Conservation (phyloP, 495 filamentous ascomycete genomes). For the Penicillium soppii region DNA sequence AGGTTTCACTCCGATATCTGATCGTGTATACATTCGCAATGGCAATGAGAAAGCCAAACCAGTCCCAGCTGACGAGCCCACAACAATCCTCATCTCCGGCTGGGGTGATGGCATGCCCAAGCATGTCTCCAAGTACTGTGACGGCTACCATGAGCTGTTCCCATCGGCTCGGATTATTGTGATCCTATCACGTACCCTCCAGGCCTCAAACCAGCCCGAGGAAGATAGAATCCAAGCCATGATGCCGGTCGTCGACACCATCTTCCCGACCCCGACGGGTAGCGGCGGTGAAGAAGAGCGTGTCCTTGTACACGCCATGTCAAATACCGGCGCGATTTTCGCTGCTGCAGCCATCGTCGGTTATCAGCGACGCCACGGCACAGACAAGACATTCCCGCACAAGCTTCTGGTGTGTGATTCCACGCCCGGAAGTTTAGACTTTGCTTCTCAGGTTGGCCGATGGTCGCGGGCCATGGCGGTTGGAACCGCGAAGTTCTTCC, state of each 20-base stretch:
- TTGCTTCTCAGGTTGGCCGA: conserved; percentile 44
- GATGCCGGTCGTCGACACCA: conserved; percentile 47
- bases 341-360: conserved; percentile 47
- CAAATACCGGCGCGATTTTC: conserved; percentile 53
- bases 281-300: conserved; percentile 20
- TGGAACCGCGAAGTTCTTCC: conserved; percentile 44
- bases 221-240: conserved; percentile 43
- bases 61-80: conserved; percentile 20
- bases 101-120: conserved; percentile 57
- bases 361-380: conserved; percentile 33
- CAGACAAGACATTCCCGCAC: conserved; percentile 42
- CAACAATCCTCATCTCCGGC: conserved; percentile 43
- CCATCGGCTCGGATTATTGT: conserved; percentile 46
- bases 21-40: conserved; percentile 28
- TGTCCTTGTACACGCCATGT: conserved; percentile 50
- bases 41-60: conserved; percentile 18
- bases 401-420: conserved; percentile 50
- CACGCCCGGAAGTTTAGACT: conserved; percentile 49
- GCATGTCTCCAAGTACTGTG: conserved; percentile 53
- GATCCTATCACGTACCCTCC: conserved; percentile 47
- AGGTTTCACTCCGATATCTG: conserved; percentile 26
- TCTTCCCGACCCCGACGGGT: conserved; percentile 36
- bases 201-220: conserved; percentile 41
- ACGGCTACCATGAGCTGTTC: conserved; percentile 51
- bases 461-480: conserved; percentile 55